These are phyloP conservation scores for Pouteria glomerata DNA, from an alignment of 148 eudicot species.

Conservation along the genomic window DNA sequence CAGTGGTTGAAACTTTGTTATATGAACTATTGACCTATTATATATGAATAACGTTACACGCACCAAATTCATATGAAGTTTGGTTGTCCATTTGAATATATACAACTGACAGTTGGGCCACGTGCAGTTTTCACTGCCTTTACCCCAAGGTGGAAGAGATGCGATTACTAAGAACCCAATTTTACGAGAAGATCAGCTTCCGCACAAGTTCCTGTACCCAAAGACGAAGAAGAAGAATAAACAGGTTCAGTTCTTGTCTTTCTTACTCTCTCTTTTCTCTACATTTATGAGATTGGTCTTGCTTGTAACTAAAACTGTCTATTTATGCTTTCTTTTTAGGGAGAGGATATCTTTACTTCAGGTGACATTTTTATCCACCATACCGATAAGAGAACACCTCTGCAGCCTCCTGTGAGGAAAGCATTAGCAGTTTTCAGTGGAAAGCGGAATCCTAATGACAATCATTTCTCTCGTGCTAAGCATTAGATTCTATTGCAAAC, in stretches of 20 bases:
- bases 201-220: slow-evolving; percentile 61
- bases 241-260: slow-evolving; percentile 28
- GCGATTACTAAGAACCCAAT: slow-evolving; percentile 80
- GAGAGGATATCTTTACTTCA: slow-evolving; percentile 52
- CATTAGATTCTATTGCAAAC: slow-evolving; percentile 17
- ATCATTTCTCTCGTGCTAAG: slow-evolving; percentile 69
- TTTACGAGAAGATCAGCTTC: slow-evolving; percentile 89
- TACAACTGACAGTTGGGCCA: not conserved
- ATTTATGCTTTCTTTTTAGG: slow-evolving; percentile 26
- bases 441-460: slow-evolving; percentile 90
- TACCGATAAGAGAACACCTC: slow-evolving; percentile 56
- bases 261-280: slow-evolving; percentile 1
- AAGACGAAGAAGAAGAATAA: slow-evolving; percentile 72
- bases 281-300: not conserved
- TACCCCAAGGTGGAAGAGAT: slow-evolving; percentile 92
- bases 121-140: slow-evolving; percentile 80
- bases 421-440: slow-evolving; percentile 80
- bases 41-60: no score
- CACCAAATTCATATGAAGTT: not conserved
- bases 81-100: not conserved
- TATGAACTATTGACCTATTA: no score
- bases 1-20: not conserved
- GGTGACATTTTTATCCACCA: slow-evolving; percentile 52
- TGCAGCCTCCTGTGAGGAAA: slow-evolving; percentile 78
- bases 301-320: not conserved